Evolutionary conservation across 352 stramenopile genomes (phyloP).

Genomic region (Bremia lactucae): DNA sequence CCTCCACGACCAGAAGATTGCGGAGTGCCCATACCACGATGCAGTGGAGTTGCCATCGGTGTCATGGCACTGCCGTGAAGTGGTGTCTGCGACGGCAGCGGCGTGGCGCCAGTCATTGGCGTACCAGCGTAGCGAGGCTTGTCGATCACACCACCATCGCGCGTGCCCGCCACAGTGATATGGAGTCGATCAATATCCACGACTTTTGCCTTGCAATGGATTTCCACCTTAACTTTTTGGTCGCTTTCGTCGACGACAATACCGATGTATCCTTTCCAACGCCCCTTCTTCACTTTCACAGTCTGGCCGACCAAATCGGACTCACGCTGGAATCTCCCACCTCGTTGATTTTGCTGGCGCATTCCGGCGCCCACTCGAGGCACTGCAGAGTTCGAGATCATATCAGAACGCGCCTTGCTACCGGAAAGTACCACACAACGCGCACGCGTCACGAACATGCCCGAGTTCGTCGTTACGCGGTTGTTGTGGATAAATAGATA

Average conservation of each 20-base stretch:
- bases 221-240: constrained; percentile 87
- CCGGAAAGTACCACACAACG: constrained; percentile 75
- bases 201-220: constrained; percentile 84
- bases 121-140: constrained; percentile 58
- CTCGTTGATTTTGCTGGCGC: constrained; percentile 31
- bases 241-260: constrained; percentile 86
- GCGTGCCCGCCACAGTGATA: constrained; percentile 63
- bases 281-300: constrained; percentile 86
- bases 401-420: constrained; percentile 78
- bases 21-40: constrained; percentile 69
- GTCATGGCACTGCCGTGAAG: constrained; percentile 79
- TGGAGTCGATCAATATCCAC: constrained; percentile 80
- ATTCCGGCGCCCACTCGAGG: constrained; percentile 45
- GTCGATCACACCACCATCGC: constrained; percentile 68
- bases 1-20: constrained; percentile 43
- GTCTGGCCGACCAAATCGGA: constrained; percentile 82
- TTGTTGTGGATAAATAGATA: constrained; percentile 88
- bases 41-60: constrained; percentile 79
- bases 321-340: constrained; percentile 48
- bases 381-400: constrained; percentile 79
- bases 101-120: constrained; percentile 68
- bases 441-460: constrained; percentile 82
- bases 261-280: constrained; percentile 89
- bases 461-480: constrained; percentile 80
- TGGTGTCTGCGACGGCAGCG: constrained; percentile 72